phyloP scores from a whole-genome alignment of 352 stramenopile genomes.

The Phytophthora pseudosyringae region DNA sequence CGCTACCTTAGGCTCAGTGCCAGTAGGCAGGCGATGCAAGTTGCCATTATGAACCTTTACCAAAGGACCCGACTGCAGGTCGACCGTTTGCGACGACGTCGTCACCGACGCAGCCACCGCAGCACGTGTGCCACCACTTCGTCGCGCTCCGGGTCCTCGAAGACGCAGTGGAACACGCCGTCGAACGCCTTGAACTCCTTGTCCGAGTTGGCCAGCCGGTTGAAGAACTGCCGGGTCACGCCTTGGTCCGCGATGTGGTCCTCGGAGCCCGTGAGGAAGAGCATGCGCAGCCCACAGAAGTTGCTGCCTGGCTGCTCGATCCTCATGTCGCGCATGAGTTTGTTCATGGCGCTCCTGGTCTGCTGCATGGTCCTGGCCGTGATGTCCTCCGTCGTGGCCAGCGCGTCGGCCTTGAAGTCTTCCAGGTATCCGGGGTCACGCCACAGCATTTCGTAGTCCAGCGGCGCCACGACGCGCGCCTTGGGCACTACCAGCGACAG shows the following conservation, averaged over 20 bases:
- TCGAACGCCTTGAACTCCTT: conserved; percentile 59
- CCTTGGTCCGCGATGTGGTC: conserved; percentile 47
- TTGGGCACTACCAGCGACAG: conserved; percentile 44
- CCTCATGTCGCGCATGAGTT: conserved; percentile 22
- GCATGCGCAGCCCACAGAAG: conserved; percentile 25
- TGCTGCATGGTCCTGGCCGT: conserved; percentile 41
- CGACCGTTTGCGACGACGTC: background rate
- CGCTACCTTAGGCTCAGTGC: too few relatives aligned
- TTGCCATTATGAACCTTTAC: background rate
- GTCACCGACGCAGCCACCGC: conserved; percentile 24
- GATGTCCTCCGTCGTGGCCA: conserved; percentile 55
- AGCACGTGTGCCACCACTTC: conserved; percentile 26
- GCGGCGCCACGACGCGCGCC: conserved; percentile 40
- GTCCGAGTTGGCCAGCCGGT: conserved; percentile 43
- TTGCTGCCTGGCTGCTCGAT: conserved; percentile 15
- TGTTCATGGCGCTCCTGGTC: conserved; percentile 31
- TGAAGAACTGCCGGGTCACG: conserved; percentile 37
- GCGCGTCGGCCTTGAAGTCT: conserved; percentile 54
- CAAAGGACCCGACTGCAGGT: background rate
- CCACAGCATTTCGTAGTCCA: conserved; percentile 45
- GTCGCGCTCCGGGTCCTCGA: conserved; percentile 50
- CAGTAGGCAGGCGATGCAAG: too few relatives aligned
- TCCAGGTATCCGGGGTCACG: conserved; percentile 48
- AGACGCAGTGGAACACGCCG: conserved; percentile 53
- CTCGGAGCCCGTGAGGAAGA: conserved; percentile 43